These are phyloP conservation scores for Panaeolus papilionaceus DNA, from an alignment of 768 basidiomycete genomes.

Conservation along the genomic window DNA sequence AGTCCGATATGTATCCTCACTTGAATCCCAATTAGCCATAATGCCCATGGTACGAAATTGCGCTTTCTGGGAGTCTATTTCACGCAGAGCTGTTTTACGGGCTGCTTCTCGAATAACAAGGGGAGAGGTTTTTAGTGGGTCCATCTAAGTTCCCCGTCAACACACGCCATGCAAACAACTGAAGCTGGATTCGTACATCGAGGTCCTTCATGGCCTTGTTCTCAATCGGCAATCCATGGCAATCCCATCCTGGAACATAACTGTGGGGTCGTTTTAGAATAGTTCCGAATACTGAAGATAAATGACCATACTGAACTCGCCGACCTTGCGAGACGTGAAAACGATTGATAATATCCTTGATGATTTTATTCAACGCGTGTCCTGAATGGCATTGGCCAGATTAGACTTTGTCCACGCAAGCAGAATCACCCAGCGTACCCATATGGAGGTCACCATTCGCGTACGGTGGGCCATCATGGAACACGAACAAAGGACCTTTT, in stretches of 20 bases:
- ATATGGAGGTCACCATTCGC: slow-evolving; percentile 97
- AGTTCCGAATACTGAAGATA: neutral
- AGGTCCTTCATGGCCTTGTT: slow-evolving; percentile 88
- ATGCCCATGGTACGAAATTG: slow-evolving; percentile 86
- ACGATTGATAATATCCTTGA: slow-evolving; percentile 95
- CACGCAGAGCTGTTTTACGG: slow-evolving; percentile 69
- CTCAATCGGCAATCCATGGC: slow-evolving; percentile 97
- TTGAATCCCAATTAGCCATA: slow-evolving; percentile 88
- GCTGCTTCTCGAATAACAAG: slow-evolving; percentile 77
- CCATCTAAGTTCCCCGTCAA: slow-evolving; percentile 47
- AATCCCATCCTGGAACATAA: slow-evolving; percentile 97
- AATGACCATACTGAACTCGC: slow-evolving; percentile 73
- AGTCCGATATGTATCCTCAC: slow-evolving; percentile 78
- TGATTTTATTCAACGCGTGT: slow-evolving; percentile 93
- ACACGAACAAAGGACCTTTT: slow-evolving; percentile 74
- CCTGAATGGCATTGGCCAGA: slow-evolving; percentile 50
- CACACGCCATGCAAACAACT: slow-evolving; percentile 14
- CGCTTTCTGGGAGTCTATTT: slow-evolving; percentile 75
- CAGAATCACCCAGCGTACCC: slow-evolving; percentile 53
- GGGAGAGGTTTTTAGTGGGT: slow-evolving; percentile 56
- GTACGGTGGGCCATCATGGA: slow-evolving; percentile 97
- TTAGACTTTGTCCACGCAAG: neutral
- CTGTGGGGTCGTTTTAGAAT: slow-evolving; percentile 46
- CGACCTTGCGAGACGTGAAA: slow-evolving; percentile 81
- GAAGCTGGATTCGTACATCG: slow-evolving; percentile 49